These are phyloP conservation scores for Rhodotorula mucilaginosa DNA, from an alignment of 1,284 basidiomycete genomes.

Conservation along the genomic window DNA sequence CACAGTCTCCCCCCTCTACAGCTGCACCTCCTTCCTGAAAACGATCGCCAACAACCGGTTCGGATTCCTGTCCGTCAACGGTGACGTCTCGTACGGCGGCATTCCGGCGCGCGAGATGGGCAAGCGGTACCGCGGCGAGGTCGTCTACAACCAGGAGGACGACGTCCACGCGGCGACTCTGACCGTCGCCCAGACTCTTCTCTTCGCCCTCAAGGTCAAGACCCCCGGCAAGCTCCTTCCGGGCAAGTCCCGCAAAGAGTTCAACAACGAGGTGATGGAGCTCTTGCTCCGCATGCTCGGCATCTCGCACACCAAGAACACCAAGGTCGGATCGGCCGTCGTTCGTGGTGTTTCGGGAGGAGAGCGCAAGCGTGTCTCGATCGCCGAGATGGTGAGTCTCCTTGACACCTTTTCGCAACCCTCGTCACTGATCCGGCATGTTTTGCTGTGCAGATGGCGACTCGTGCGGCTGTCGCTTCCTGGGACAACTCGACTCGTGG, in stretches of 20 bases:
- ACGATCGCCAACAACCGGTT: slow-evolving; percentile 48
- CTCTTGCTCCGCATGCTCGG: slow-evolving; percentile 61
- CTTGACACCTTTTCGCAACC: not conserved
- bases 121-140: slow-evolving; percentile 66
- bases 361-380: slow-evolving; percentile 61
- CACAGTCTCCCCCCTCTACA: not conserved
- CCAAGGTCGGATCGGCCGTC: slow-evolving; percentile 45
- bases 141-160: slow-evolving; percentile 49
- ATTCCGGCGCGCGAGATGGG: slow-evolving; percentile 56
- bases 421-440: not conserved
- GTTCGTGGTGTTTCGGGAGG: slow-evolving; percentile 42
- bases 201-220: slow-evolving; percentile 57
- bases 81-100: slow-evolving; percentile 60
- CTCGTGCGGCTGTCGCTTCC: slow-evolving; percentile 44
- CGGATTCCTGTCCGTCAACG: slow-evolving; percentile 51
- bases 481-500: slow-evolving; percentile 73
- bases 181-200: slow-evolving; percentile 59
- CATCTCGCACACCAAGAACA: slow-evolving; percentile 61
- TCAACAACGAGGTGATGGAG: slow-evolving; percentile 56
- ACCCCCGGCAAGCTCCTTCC: slow-evolving; percentile 57
- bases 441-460: slow-evolving; percentile 20
- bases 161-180: slow-evolving; percentile 65
- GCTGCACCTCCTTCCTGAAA: slow-evolving; percentile 51
- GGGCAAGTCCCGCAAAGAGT: slow-evolving; percentile 53
- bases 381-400: slow-evolving; percentile 57